Percentiles rank a stretch among this genome's conserved stretches.
Conservation (phyloP, 176 grass and related monocot species). For the Poa pratensis region DNA sequence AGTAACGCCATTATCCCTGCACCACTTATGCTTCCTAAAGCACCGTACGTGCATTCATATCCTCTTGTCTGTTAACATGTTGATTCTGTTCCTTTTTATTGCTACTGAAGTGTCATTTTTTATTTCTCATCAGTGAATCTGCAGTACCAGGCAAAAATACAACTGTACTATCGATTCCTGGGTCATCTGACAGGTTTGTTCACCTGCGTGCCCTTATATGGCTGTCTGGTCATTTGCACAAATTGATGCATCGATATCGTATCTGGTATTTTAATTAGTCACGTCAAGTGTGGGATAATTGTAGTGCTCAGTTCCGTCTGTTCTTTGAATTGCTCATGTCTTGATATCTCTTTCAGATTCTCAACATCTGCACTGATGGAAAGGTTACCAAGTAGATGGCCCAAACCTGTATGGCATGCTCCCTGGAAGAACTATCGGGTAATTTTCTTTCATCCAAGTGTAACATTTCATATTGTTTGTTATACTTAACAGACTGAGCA, state of each 20-base stretch:
- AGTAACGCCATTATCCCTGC: constrained; percentile 66
- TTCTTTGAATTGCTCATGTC: constrained; percentile 19
- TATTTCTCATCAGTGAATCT: constrained; percentile 56
- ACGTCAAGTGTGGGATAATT: neutral
- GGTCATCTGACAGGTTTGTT: constrained; percentile 68
- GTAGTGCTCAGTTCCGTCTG: neutral
- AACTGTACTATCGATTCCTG: constrained; percentile 61
- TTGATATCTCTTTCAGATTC: constrained; percentile 55
- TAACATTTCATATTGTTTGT: neutral
- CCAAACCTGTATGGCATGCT: constrained; percentile 83
- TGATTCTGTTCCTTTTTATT: constrained; percentile 18
- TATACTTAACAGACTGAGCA: neutral
- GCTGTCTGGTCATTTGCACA: constrained; percentile 19
- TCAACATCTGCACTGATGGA: constrained; percentile 84
- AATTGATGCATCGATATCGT: neutral
- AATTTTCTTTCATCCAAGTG: neutral
- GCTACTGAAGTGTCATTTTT: neutral
- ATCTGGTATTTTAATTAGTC: neutral
- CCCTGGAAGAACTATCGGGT: constrained; percentile 93
- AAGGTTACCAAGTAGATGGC: constrained; percentile 96
- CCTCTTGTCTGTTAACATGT: constrained; percentile 4
- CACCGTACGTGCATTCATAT: constrained; percentile 66
- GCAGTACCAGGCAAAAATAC: constrained; percentile 70
- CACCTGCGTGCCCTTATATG: constrained; percentile 31
- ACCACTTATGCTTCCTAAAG: constrained; percentile 81